Base-by-base conservation (phyloP, 192 early-diverging fungal genomes). In the Coemansia sp. region DNA sequence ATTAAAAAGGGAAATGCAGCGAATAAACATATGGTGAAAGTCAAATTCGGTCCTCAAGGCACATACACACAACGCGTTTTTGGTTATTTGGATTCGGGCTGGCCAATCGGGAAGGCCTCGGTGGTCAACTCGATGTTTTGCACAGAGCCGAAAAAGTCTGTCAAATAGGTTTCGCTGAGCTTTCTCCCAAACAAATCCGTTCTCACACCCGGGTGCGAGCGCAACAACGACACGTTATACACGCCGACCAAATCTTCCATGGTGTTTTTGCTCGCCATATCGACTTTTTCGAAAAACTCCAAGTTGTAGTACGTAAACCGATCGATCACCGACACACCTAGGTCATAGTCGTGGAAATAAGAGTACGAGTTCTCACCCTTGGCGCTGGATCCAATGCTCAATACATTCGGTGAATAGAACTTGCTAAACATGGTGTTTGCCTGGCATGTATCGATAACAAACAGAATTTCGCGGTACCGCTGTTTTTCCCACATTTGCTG, bases 361-460 rank as follows among this genome's bases (percentile, higher is more conserved):
- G 96, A 98, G 68, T 96, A 96, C 10, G 95, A 97, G 77, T 90
- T 97, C 66, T 99, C 90, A 28, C 92, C 91, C 38, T 89, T 86
- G 48, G 85, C 60, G 63, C 90, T 91, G 25, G 93, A 95, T 30
- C 96, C 95, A 10, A 94, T 94, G 56, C 94, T 91, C 30, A 99
- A 64, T 12, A 99, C 89, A 71, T 97, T 96, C 10, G 96, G 95
- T 17, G 96, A 93, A 55, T 94, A 89, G 55, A 99, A 92, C 68
- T 91, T 89, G 71, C 87, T 88, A 63, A 91, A 99, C 93, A 99
- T 94, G 8, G 96, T 94, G 64, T 94, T 95, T 6, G 97, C 97
- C 77, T 99, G 97, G 64, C 97, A 99, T 0, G 97, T 99, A 71
- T 99, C 97, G 56, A 96, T 93, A 86, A 99, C 92, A 75, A 99